Base-by-base conservation (phyloP, 2,329 filamentous ascomycete species). In the Coleophoma crateriformis region DNA sequence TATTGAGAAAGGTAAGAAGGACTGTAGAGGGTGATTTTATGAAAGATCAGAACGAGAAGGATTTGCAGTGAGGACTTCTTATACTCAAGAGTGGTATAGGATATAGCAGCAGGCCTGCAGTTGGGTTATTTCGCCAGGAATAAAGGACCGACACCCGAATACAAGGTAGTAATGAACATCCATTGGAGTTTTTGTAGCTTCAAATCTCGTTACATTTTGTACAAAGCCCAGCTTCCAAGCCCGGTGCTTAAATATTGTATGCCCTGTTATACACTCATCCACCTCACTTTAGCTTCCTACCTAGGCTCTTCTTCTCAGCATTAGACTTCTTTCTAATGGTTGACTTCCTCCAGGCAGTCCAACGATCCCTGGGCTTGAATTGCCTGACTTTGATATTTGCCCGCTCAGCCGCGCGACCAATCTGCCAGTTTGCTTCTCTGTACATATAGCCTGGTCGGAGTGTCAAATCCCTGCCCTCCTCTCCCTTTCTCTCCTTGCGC, bases 381-480 rank as follows among this genome's bases (percentile, higher is more conserved):
- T 72, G 73, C 52, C 77, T 71, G 61, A 82, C 81, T 54, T 72
- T 72, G 47, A 83, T 72, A 20, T 77, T 77, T 20, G 77, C 77
- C 63, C 73, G 74, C 67, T 87, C 81, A 6, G 79, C 81, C 27
- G 75, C 75, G 5, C 81, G 69, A 48, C 83, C 83, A 72, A 87
- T 86, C 66, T 81, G 70, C 79, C 81, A 85, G 65, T 88, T 88
- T 7, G 78, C 72, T 66, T 84, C 75, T 55, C 84, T 72, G 63
- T 79, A 84, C 69, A 81, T 80, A 61, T 85, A 84, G 4, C 81
- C 79, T 4, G 76, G 73, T 50, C 75, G 71, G 53, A 81, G 58
- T 41, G 58, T 64, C 34, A 76, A 59, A 20, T 61, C 58, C 20
- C 59, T 61, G 51, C 67, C 54, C 48, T 63, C 57, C 45, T 68